Evolutionary conservation across 2,329 filamentous ascomycete species (phyloP), one percentile per base, ranked within the genome.

Genomic region (Hypoxylon sp.): DNA sequence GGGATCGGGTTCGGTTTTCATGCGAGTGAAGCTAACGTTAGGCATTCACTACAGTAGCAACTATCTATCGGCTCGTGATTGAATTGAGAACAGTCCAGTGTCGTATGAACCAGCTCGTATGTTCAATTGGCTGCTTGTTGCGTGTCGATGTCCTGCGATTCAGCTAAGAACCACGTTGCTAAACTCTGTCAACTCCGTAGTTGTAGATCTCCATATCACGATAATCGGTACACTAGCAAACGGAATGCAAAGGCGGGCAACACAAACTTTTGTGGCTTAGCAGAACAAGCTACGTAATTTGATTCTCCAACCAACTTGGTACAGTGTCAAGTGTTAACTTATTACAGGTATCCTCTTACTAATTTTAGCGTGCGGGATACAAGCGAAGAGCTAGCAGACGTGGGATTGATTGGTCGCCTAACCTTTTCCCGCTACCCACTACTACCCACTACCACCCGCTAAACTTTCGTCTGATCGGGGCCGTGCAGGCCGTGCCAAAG

Each of bases 241-340:
- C 30, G 30, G 41, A 58, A 47, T 57, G 37, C 16, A 16, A 55
- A 64, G 43, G 47, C 39, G 48, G 54, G 50, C 34, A 27, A 56
- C 39, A 55, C 32, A 55, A 50, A 58, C 23, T 52, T 57, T 58
- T 69, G 66, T 63, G 65, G 68, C 63, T 69, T 56, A 69, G 68
- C 63, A 62, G 27, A 27, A 12, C 52, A 34, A 64, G 61, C 62
- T 70, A 70, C 66, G 68, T 70, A 69, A 70, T 68, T 59, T 70
- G 67, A 70, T 68, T 59, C 43, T 41, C 27, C 23, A 50, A 45
- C 23, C 19, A 37, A 50, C 21, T n/a, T 21, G 30, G 25, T 46
- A 61, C 61, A 29, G 56, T 65, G 25, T 29, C 27, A 34, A 37
- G 16, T 37, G 16, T 9, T 8, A 29, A 47, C 5, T n/a, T 32